Percentiles rank a stretch among this genome's conserved stretches.
phyloP scores from a whole-genome alignment of 2,329 filamentous ascomycete genomes.

The Chrysoporthe austroafricana region DNA sequence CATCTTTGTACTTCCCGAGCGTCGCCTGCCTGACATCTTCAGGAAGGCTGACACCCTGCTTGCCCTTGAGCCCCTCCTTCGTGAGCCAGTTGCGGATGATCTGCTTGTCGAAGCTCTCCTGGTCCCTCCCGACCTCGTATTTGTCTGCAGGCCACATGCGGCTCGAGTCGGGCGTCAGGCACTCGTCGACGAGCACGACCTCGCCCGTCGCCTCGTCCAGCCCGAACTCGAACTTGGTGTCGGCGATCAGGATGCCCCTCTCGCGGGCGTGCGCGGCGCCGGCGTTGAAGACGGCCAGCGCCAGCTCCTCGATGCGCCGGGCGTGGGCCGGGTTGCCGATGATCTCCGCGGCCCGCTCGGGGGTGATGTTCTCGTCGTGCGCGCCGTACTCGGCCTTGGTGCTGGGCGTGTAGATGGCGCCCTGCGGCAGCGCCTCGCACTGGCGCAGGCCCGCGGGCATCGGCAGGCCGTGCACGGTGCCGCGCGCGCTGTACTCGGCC shows the following conservation, averaged over 20 bases:
- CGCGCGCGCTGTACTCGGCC: constrained; percentile 71
- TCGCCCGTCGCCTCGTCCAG: constrained; percentile 66
- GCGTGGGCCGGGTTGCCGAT: constrained; percentile 66
- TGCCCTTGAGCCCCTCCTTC: constrained; percentile 72
- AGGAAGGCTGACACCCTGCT: constrained; percentile 73
- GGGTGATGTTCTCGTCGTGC: constrained; percentile 85
- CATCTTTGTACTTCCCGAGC: constrained; percentile 73
- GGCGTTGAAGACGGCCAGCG: constrained; percentile 64
- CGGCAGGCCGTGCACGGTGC: constrained; percentile 79
- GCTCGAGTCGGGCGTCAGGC: constrained; percentile 81
- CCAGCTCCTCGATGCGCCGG: constrained; percentile 65
- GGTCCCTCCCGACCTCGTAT: constrained; percentile 73
- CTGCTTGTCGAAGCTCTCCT: constrained; percentile 90
- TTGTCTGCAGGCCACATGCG: constrained; percentile 82
- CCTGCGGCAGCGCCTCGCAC: constrained; percentile 67
- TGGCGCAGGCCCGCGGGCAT: constrained; percentile 71
- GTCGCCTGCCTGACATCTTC: constrained; percentile 72
- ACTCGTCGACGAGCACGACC: constrained; percentile 80
- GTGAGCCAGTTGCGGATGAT: constrained; percentile 83
- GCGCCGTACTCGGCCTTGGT: constrained; percentile 82
- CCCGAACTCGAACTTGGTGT: constrained; percentile 67
- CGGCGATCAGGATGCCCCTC: constrained; percentile 75
- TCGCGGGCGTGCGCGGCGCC: constrained; percentile 66
- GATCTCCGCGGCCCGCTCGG: constrained; percentile 64
- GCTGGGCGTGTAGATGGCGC: constrained; percentile 74